Evolutionary conservation across 2,329 filamentous ascomycete genomes (phyloP).

Genomic region (Cytospora chrysosperma): DNA sequence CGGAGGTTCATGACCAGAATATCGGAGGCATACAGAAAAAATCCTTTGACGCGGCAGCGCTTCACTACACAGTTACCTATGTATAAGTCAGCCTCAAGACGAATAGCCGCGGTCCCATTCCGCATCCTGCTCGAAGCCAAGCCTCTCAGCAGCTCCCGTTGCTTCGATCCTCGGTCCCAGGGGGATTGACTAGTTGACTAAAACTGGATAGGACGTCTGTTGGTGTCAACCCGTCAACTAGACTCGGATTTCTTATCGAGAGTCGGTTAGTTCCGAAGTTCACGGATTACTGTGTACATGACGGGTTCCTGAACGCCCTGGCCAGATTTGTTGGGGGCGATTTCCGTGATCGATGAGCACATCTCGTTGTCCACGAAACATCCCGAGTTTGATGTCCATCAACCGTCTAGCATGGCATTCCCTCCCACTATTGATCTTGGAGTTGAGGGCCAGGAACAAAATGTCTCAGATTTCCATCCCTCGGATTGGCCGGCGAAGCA

Average conservation of each 20-base stretch:
- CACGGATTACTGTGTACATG: neutral
- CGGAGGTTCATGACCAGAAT: neutral
- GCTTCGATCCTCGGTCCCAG: neutral
- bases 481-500: conserved; percentile 8
- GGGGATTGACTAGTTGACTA: too few species aligned
- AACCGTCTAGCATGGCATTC: neutral
- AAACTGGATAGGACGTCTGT: neutral
- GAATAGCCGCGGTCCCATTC: too few species aligned
- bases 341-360: neutral
- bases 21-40: neutral
- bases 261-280: neutral
- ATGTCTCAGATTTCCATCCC: neutral
- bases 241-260: neutral
- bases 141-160: neutral
- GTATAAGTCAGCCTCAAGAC: too few species aligned
- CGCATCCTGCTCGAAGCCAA: too few species aligned
- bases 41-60: too few species aligned
- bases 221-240: neutral
- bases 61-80: too few species aligned
- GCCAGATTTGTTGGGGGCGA: neutral
- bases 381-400: neutral
- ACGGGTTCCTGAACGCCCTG: neutral
- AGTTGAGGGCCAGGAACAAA: neutral
- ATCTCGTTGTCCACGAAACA: neutral
- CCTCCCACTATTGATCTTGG: neutral